Conservation (phyloP, 1,139 yeast genomes). For the Candida albicans region DNA sequence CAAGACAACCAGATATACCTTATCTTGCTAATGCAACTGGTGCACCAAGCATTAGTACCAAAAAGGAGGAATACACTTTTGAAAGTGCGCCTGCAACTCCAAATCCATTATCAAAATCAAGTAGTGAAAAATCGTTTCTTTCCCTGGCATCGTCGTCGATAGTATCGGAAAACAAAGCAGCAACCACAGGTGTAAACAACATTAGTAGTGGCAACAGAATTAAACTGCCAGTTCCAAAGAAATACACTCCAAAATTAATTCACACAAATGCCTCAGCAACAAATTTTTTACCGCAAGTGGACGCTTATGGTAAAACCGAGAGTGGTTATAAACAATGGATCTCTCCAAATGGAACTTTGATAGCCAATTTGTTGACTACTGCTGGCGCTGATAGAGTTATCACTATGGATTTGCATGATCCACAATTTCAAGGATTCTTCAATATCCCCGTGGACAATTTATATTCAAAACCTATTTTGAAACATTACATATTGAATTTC, state of each 20-base stretch:
- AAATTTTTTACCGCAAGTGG: conserved; percentile 31
- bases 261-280: conserved; percentile 32
- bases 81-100: conserved; percentile 71
- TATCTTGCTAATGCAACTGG: conserved; percentile 67
- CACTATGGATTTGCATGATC: conserved; percentile 97
- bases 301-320: conserved; percentile 41
- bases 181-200: conserved; percentile 11
- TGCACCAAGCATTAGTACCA: conserved; percentile 42
- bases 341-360: conserved; percentile 90
- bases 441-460: conserved; percentile 91
- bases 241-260: conserved; percentile 27
- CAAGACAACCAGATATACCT: conserved; percentile 96
- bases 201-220: neutral
- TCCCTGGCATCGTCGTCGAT: neutral
- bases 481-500: conserved; percentile 71
- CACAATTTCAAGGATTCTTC: conserved; percentile 92
- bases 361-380: conserved; percentile 83
- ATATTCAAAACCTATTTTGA: conserved; percentile 80
- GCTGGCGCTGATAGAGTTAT: conserved; percentile 97
- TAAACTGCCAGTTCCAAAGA: conserved; percentile 12
- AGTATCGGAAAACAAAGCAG: neutral
- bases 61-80: conserved; percentile 49
- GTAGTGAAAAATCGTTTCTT: conserved; percentile 5
- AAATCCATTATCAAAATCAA: conserved; percentile 32
- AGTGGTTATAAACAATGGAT: conserved; percentile 92